Conservation (phyloP, 2,329 filamentous ascomycete genomes). For the Zasmidium angulare region DNA sequence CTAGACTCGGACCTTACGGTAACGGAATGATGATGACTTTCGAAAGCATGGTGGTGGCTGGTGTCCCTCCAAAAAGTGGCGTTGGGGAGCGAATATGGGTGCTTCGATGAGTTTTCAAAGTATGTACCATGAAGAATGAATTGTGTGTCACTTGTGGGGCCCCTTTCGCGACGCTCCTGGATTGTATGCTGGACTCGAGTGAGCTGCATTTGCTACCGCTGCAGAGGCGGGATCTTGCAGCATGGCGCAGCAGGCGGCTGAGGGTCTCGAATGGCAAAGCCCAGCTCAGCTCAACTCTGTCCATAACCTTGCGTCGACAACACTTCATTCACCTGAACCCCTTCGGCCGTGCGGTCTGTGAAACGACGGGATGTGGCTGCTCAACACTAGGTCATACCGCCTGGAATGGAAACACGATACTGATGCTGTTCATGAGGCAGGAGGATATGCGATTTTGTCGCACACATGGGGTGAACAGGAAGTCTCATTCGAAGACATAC, state of each 20-base stretch:
- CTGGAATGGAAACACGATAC: too few relatives aligned
- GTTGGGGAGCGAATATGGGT: neutral
- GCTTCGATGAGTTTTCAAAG: neutral
- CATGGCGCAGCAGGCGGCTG: too few relatives aligned
- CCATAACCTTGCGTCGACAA: too few relatives aligned
- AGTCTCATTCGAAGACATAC: conserved; percentile 9
- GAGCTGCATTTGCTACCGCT: too few relatives aligned
- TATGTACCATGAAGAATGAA: neutral
- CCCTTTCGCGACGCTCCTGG: too few relatives aligned
- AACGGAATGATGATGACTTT: neutral
- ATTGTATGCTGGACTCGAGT: too few relatives aligned
- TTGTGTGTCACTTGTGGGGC: too few relatives aligned
- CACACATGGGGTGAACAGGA: conserved; percentile 20
- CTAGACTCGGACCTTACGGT: neutral
- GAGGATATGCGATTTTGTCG: conserved; percentile 18
- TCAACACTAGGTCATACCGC: conserved; percentile 8
- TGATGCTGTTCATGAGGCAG: neutral
- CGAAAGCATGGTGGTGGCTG: neutral
- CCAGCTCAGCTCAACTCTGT: too few relatives aligned
- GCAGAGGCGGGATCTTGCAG: too few relatives aligned
- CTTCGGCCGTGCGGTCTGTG: too few relatives aligned
- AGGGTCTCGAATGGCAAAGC: too few relatives aligned
- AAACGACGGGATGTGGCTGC: conserved; percentile 15
- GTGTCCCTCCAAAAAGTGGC: neutral
- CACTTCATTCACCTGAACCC: too few relatives aligned